phyloP scores from a whole-genome alignment of 2,329 filamentous ascomycete species.

The Chaetothyriales sp. region DNA sequence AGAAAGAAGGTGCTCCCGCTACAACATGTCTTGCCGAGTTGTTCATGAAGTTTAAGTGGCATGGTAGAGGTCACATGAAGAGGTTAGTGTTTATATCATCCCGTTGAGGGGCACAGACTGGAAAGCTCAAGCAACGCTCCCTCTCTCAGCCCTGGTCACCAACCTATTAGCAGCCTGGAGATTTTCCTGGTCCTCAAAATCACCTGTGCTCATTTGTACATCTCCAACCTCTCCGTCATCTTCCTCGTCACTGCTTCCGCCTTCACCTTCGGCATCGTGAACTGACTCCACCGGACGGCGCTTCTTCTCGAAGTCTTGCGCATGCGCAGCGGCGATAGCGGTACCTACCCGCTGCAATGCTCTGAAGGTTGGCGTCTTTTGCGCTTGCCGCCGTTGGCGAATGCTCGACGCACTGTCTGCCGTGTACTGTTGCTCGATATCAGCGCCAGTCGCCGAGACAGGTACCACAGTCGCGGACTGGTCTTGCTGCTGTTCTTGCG shows the following conservation, averaged over 20 bases:
- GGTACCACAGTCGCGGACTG: neutral
- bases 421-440: constrained; percentile 13
- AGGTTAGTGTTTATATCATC: too few species aligned
- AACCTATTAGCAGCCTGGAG: neutral
- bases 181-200: neutral
- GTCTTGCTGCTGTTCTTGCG: neutral
- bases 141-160: neutral
- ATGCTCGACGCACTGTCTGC: constrained; percentile 6
- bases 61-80: too few species aligned
- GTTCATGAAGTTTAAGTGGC: too few species aligned
- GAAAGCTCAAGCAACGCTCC: neutral
- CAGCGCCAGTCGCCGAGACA: constrained; percentile 9
- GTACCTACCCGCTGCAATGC: constrained; percentile 41
- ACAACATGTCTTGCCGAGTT: too few species aligned
- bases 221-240: constrained; percentile 28
- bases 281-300: constrained; percentile 36
- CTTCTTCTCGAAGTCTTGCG: constrained; percentile 81
- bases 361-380: constrained; percentile 18
- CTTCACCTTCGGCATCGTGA: constrained; percentile 18
- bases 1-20: too few species aligned
- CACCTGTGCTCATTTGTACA: constrained; percentile 11
- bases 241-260: constrained; percentile 19
- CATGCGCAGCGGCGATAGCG: constrained; percentile 72
- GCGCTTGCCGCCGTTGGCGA: constrained; percentile 16
- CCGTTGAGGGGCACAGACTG: too few species aligned